Base-by-base conservation (phyloP, 176 grass and related monocot genomes). In the Guadua angustifolia region DNA sequence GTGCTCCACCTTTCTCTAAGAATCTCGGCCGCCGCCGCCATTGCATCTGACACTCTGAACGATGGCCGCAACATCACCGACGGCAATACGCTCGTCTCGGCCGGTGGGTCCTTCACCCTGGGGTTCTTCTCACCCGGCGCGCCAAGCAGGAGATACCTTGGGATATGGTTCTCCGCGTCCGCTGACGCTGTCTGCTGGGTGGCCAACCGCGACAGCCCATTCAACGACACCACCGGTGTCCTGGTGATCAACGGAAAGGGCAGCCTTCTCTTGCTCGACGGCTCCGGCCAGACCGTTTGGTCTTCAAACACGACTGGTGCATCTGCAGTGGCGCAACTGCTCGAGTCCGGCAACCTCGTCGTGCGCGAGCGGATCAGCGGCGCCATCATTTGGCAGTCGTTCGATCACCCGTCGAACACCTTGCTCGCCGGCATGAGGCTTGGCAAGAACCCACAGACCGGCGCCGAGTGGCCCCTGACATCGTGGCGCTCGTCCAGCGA, bases 361-460 rank as follows among this genome's bases (percentile, higher is more conserved):
- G 51, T 90, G 8, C 62, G 73, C 29, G 21, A 16, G 9, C 15
- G 40, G 25, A 32, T 33, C 44, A 9, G 43, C 72, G 69, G 71
- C 43, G 26, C 5, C 6, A 2, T 79, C 1, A 6, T 90, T 0
- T 93, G 91, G 91, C 85, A 92, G 77, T 89, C 87, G 16, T 92
- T 89, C 66, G 91, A 92, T 10, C 71, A 92, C 71, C 87, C 84
- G 4, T 82, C 82, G 16, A 89, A 93, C 82, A 88, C 91, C 43
- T 10, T 83, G 55, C 25, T 93, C 38, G 73, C 88, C 17, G 91
- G 91, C 2, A 85, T 88, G 91, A 70, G 71, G 74, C 10, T 93
- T 4, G 80, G 69, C 50, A 50, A 38, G 75, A 60, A 94, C 75
- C 80, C 86, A 33, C 55, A 7, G 71, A 94, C 77, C 1, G 81